Evolutionary conservation across 148 eudicot genomes (phyloP).

Genomic region (Euryodendron excelsum): DNA sequence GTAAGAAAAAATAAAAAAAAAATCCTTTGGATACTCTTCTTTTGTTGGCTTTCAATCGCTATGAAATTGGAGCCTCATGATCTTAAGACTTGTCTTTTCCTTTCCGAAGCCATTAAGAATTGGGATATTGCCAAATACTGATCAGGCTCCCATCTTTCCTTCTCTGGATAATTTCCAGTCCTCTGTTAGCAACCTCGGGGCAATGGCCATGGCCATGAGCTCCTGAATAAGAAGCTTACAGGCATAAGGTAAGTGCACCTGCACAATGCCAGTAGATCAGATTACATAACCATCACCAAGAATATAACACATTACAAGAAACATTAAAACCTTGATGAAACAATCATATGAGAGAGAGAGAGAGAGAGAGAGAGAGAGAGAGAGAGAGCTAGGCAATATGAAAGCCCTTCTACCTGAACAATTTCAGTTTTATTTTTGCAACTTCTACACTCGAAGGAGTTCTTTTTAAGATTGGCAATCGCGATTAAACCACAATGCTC

Average conservation of each 20-base stretch:
- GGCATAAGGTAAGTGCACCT: conserved; percentile 92
- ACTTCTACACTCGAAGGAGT: conserved; percentile 83
- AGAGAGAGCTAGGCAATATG: too few species aligned
- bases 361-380: not conserved
- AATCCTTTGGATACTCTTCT: not conserved
- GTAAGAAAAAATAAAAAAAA: too few species aligned
- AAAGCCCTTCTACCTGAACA: conserved; percentile 60
- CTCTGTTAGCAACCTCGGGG: conserved; percentile 86
- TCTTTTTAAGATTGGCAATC: conserved; percentile 85
- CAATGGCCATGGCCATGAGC: conserved; percentile 96
- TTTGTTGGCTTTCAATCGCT: not conserved
- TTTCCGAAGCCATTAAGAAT: not conserved
- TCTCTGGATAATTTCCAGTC: conserved; percentile 52
- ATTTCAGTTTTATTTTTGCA: conserved; percentile 94
- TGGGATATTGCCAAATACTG: not conserved
- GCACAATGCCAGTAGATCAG: conserved; percentile 12
- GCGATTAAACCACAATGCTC: conserved; percentile 82
- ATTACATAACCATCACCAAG: not conserved
- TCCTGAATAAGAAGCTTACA: conserved; percentile 94
- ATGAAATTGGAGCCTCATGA: not conserved
- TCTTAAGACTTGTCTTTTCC: not conserved
- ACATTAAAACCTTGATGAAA: not conserved
- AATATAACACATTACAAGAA: not conserved
- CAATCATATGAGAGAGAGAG: not conserved
- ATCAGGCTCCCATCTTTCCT: conserved; percentile 55